Conservation (phyloP, 1,139 yeast genomes). For the Yamadazyma blattariae region DNA sequence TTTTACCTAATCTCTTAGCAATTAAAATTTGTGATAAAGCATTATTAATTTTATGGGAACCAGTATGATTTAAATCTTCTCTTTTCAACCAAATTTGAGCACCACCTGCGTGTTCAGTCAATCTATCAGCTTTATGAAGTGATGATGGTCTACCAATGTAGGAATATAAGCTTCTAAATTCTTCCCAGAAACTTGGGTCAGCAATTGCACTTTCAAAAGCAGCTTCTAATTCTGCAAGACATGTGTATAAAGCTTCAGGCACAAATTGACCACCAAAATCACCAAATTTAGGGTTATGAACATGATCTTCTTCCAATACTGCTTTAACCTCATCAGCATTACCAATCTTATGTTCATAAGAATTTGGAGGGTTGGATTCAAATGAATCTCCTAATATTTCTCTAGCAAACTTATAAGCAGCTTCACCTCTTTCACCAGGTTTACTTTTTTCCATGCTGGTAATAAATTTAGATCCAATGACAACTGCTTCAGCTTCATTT, state of each 20-base stretch:
- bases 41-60: conserved; percentile 95
- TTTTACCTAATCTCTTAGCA: conserved; percentile 91
- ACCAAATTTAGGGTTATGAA: conserved; percentile 78
- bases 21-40: conserved; percentile 92
- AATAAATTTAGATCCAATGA: conserved; percentile 86
- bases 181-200: conserved; percentile 91
- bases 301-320: conserved; percentile 51
- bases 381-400: conserved; percentile 66
- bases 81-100: conserved; percentile 98
- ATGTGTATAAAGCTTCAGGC: conserved; percentile 92
- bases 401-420: conserved; percentile 65
- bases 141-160: conserved; percentile 97
- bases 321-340: conserved; percentile 28
- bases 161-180: conserved; percentile 71
- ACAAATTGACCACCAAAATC: conserved; percentile 98
- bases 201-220: conserved; percentile 87
- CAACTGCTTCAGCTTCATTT: conserved; percentile 84
- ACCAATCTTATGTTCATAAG: conserved; percentile 24
- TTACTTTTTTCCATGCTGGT: conserved; percentile 63
- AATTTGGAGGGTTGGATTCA: conserved; percentile 30
- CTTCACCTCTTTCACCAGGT: conserved; percentile 55
- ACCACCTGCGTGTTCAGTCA: conserved; percentile 89
- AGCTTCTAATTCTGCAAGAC: conserved; percentile 81
- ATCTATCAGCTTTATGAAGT: conserved; percentile 85
- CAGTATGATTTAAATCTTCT: conserved; percentile 97